Percentiles rank a stretch among this genome's conserved stretches.
Conservation (phyloP, 805 yeast species). For the Saturnispora saitoi region DNA sequence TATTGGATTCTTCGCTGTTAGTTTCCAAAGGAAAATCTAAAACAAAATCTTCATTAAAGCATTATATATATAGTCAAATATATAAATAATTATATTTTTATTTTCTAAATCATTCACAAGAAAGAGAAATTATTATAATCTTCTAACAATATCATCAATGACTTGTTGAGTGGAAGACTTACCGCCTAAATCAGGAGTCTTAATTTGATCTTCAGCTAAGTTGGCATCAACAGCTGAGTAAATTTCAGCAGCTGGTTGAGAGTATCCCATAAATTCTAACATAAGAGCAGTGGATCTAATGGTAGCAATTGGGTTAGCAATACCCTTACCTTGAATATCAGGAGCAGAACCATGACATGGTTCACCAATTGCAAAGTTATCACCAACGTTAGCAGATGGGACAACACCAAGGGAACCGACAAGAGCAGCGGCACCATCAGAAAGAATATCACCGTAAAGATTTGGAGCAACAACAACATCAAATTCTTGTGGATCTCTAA, state of each 20-base stretch:
- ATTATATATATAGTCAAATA: slow-evolving; percentile 18
- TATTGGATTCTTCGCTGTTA: slow-evolving; percentile 96
- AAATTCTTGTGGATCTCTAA: slow-evolving; percentile 95
- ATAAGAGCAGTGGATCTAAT: slow-evolving; percentile 95
- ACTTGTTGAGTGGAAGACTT: slow-evolving; percentile 79
- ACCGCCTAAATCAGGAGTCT: slow-evolving; percentile 97
- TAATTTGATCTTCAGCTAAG: slow-evolving; percentile 65
- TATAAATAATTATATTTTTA: neutral
- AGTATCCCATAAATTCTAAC: slow-evolving; percentile 93
- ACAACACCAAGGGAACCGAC: slow-evolving; percentile 98
- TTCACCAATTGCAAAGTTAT: slow-evolving; percentile 92
- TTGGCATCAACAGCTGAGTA: slow-evolving; percentile 93
- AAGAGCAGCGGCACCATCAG: slow-evolving; percentile 97
- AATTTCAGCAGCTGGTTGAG: slow-evolving; percentile 83
- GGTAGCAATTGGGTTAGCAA: slow-evolving; percentile 95
- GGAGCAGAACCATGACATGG: slow-evolving; percentile 99
- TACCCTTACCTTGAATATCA: slow-evolving; percentile 92
- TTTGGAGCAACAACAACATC: slow-evolving; percentile 99
- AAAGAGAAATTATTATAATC: slow-evolving; percentile 27
- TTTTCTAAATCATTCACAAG: neutral
- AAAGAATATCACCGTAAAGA: slow-evolving; percentile 92
- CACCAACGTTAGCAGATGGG: slow-evolving; percentile 97
- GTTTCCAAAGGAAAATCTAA: slow-evolving; percentile 51
- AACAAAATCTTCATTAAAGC: slow-evolving; percentile 13
- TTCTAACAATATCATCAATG: slow-evolving; percentile 65